Conservation (phyloP, 192 early-diverging fungal species). For the Coemansia sp. region DNA sequence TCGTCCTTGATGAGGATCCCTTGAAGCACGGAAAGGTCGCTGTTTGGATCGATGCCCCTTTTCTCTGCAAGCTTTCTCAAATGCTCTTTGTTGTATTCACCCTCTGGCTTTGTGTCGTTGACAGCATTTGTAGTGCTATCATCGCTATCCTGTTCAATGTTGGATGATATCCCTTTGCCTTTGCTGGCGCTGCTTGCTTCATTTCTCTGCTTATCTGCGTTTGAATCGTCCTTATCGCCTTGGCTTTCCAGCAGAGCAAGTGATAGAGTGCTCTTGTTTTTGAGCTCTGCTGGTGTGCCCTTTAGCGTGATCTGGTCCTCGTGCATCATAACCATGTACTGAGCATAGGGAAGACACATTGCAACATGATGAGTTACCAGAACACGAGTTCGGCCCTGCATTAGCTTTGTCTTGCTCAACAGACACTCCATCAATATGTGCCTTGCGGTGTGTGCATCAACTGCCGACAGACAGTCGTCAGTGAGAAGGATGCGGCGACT, state of each 20-base stretch:
- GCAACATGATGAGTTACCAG: too few relatives aligned
- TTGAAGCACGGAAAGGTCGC: too few relatives aligned
- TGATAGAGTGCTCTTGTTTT: constrained; percentile 8
- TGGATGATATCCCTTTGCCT: neutral
- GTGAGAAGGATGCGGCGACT: too few relatives aligned
- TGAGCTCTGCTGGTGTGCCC: too few relatives aligned
- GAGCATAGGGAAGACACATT: too few relatives aligned
- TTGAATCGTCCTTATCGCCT: too few relatives aligned
- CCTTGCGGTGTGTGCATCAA: too few relatives aligned
- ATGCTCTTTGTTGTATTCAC: too few relatives aligned
- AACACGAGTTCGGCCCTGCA: constrained; percentile 66
- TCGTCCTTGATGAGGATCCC: constrained; percentile 78
- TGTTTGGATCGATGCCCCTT: constrained; percentile 47
- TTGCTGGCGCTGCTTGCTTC: neutral
- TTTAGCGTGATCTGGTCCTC: too few relatives aligned
- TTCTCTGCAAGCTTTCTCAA: constrained; percentile 23
- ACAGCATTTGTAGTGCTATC: neutral
- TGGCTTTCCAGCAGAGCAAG: neutral
- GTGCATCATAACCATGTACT: constrained; percentile 57
- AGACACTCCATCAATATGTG: constrained; percentile 68
- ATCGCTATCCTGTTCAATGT: constrained; percentile 21
- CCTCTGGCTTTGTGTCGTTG: too few relatives aligned
- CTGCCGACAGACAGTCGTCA: constrained; percentile 89
- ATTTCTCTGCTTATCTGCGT: neutral
- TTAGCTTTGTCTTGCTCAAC: too few relatives aligned